These are phyloP conservation scores for Artomyces pyxidatus DNA, from an alignment of 768 basidiomycete genomes.

Conservation along the genomic window DNA sequence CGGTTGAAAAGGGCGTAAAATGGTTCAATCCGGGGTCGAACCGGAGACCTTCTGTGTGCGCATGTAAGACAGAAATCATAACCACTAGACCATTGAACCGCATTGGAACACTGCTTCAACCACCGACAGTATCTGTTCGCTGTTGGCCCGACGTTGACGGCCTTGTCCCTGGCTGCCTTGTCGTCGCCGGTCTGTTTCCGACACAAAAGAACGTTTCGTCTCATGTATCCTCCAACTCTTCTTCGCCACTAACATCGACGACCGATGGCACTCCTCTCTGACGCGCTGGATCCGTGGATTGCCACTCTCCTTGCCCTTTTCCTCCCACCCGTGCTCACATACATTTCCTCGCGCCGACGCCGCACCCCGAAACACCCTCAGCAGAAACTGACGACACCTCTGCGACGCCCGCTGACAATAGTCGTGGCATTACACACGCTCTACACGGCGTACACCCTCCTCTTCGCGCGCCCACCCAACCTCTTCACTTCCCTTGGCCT, in stretches of 20 bases:
- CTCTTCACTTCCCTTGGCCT: slow-evolving; percentile 12
- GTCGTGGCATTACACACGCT: slow-evolving; percentile 11
- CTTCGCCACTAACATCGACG: not conserved
- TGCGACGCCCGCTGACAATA: slow-evolving; percentile 2
- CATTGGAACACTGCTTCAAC: not conserved
- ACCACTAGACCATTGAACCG: slow-evolving; percentile 22
- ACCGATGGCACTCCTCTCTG: not conserved
- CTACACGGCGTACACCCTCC: slow-evolving; percentile 6
- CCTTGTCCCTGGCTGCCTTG: too few relatives aligned
- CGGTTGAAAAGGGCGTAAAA: not conserved
- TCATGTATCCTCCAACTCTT: not conserved
- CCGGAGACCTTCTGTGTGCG: slow-evolving; percentile 19
- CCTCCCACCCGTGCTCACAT: slow-evolving; percentile 1
- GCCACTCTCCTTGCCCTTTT: slow-evolving; percentile 2
- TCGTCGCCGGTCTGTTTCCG: too few relatives aligned
- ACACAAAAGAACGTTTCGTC: too few relatives aligned
- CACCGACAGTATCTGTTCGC: not conserved
- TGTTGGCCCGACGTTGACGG: too few relatives aligned
- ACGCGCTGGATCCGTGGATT: slow-evolving; percentile 5
- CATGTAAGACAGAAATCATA: slow-evolving; percentile 21
- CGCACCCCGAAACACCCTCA: not conserved
- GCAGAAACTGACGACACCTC: not conserved
- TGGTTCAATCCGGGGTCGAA: slow-evolving; percentile 21
- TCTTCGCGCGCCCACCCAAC: slow-evolving; percentile 11
- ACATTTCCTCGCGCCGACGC: not conserved